Conservation (phyloP, 163 green algal genomes). For the Volvox carteri region DNA sequence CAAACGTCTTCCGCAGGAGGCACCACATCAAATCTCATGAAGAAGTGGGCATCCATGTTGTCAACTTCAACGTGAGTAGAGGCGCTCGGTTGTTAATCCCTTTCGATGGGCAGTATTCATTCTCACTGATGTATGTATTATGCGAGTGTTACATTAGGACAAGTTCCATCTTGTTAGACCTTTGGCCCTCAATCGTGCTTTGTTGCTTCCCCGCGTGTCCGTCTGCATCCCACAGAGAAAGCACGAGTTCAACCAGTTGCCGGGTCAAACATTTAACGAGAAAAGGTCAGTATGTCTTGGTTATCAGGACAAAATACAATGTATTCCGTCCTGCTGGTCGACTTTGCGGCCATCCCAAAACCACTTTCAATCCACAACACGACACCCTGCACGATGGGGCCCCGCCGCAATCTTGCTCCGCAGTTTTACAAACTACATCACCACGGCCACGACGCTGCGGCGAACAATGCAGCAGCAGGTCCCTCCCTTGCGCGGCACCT, state of each 20-base stretch:
- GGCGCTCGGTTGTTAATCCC: not conserved
- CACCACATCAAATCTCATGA: conserved; percentile 39
- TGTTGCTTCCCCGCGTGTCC: not conserved
- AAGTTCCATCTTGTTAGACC: too few relatives aligned
- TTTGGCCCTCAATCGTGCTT: too few relatives aligned
- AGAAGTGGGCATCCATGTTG: conserved; percentile 10
- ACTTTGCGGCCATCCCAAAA: not conserved
- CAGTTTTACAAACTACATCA: conserved; percentile 38
- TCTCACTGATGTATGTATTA: not conserved
- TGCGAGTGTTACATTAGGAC: too few relatives aligned
- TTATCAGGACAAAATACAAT: not conserved
- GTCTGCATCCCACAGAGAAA: conserved; percentile 26
- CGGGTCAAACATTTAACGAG: conserved; percentile 38
- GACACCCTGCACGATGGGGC: not conserved
- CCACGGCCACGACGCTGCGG: conserved; percentile 15
- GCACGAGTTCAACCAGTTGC: conserved; percentile 31
- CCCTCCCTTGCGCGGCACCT: not conserved
- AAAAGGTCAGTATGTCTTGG: conserved; percentile 24
- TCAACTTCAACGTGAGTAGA: conserved; percentile 6
- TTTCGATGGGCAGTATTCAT: not conserved
- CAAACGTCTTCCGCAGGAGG: not conserved
- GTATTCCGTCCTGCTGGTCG: not conserved
- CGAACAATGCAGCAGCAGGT: conserved; percentile 50
- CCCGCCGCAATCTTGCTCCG: not conserved
- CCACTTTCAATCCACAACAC: not conserved